phyloP scores from a whole-genome alignment of 495 filamentous ascomycete genomes.

The Letharia columbiana region DNA sequence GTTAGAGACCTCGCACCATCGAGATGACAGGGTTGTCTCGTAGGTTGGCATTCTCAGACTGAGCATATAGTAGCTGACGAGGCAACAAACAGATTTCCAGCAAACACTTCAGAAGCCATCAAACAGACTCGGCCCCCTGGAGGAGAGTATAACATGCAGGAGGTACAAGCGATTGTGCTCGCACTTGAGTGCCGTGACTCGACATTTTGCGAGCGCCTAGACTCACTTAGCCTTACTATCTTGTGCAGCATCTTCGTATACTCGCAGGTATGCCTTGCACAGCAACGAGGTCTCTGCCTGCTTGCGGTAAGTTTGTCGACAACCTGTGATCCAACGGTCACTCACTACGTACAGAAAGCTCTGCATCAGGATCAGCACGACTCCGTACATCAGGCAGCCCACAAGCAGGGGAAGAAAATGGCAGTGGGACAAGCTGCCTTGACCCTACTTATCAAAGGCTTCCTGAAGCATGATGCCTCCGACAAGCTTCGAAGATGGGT shows the following conservation, averaged over 20 bases:
- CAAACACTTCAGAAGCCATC: background rate
- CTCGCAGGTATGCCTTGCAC: conserved; percentile 17
- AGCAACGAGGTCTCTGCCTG: conserved; percentile 22
- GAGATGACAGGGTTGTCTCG: background rate
- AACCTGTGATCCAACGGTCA: background rate
- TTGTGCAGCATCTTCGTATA: conserved; percentile 11
- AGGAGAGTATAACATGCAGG: background rate
- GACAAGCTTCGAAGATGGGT: conserved; percentile 20
- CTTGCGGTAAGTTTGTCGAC: conserved; percentile 13
- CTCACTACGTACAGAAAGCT: conserved; percentile 10
- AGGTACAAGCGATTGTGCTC: conserved; percentile 9
- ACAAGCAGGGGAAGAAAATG: conserved; percentile 9
- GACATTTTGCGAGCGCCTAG: background rate
- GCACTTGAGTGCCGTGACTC: conserved; percentile 3
- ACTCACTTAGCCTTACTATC: conserved; percentile 8
- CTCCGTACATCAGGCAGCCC: background rate
- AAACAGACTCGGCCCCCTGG: background rate
- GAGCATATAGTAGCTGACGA: background rate
- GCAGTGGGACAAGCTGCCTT: conserved; percentile 11
- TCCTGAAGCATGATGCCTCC: conserved; percentile 1
- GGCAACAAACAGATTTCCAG: background rate
- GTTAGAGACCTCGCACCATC: background rate
- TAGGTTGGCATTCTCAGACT: background rate
- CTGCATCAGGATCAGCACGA: conserved; percentile 5
- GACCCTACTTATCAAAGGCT: conserved; percentile 7